Evolutionary conservation across 73 alveolate genomes (phyloP), one percentile per base, ranked within the genome.

Genomic region (Tetrahymena malaccensis): DNA sequence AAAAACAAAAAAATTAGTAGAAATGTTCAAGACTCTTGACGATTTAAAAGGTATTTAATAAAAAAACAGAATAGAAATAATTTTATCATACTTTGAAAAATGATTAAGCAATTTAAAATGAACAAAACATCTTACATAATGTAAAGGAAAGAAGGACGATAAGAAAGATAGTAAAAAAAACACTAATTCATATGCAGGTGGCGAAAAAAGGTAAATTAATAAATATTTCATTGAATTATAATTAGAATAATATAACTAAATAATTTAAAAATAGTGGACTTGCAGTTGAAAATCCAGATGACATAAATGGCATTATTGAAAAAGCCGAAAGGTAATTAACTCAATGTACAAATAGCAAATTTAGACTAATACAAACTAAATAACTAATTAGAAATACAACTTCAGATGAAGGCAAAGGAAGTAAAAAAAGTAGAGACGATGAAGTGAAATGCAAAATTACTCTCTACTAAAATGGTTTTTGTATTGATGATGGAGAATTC

Each of bases 401-500:
- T 70, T 50, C 96, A 93, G 85, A 84, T 44, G 38, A 43, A 43
- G 95, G 96, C 1, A 58, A 89, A 34, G 94, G 94, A 31, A n/a
- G 55, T 9, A 35, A 27, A 35, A 35, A 35, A 34, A 57, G 55
- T 1, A 93, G 96, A 16, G 96, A 96, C 31, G 96, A 96, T 85
- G 94, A 55, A 89, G 85, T 34, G 25, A 55, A 70, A 95, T 95
- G 95, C 93, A 97, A 95, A 94, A 97, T 97, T 7, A 94, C 97
- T 25, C 95, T 97, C 85, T 97, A 96, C 95, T 43, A 93, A 55
- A 97, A 97, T 96, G 99, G 99, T 25, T 97, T 97, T 94, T 43
- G 58, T 43, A 97, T 97, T 16, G 98, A 97, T 97, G 99, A 97
- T 44, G 99, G 99, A 27, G 97, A 97, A 43, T 97, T 97, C 94